A percentile compares a stretch with the other conserved stretches of the same genome.
Evolutionary conservation across 495 filamentous ascomycete genomes (phyloP).

Genomic region (Recurvomyces mirabilis): DNA sequence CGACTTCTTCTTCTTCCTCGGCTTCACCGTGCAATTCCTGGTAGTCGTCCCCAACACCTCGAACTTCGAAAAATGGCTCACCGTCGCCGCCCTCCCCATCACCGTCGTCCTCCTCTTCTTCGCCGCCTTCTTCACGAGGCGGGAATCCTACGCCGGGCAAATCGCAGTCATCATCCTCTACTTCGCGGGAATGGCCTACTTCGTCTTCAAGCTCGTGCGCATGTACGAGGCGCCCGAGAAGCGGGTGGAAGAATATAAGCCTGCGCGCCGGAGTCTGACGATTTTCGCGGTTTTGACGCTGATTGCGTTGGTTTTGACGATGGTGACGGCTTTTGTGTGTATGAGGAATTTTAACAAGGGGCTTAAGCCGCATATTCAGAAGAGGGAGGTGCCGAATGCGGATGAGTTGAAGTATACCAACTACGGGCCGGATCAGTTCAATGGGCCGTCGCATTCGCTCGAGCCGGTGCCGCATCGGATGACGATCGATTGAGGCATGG

Average conservation of each 20-base stretch:
- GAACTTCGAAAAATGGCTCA: constrained; percentile 70
- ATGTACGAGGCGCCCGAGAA: constrained; percentile 58
- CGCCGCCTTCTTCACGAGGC: constrained; percentile 73
- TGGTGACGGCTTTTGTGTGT: constrained; percentile 77
- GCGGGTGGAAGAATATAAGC: constrained; percentile 43
- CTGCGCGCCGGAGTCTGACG: constrained; percentile 70
- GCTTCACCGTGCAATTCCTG: constrained; percentile 93
- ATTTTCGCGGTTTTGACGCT: constrained; percentile 91
- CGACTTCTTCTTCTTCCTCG: constrained; percentile 99
- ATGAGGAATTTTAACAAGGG: constrained; percentile 84
- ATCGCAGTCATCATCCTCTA: constrained; percentile 67
- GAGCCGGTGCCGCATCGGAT: constrained; percentile 9
- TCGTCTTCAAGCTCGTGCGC: constrained; percentile 93
- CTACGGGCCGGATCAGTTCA: constrained; percentile 5
- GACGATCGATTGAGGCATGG: constrained; percentile 15
- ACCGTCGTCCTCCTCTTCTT: constrained; percentile 77
- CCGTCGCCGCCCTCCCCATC: constrained; percentile 76
- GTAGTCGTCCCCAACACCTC: constrained; percentile 60
- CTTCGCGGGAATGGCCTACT: constrained; percentile 84
- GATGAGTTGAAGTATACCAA: constrained; percentile 48
- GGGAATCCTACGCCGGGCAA: constrained; percentile 73
- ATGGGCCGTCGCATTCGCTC: neutral
- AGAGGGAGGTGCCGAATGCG: constrained; percentile 46
- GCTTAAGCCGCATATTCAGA: constrained; percentile 73
- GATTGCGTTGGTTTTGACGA: constrained; percentile 75